Evolutionary conservation across 192 early-diverging fungal genomes (phyloP).

Genomic region (Coemansia sp.): DNA sequence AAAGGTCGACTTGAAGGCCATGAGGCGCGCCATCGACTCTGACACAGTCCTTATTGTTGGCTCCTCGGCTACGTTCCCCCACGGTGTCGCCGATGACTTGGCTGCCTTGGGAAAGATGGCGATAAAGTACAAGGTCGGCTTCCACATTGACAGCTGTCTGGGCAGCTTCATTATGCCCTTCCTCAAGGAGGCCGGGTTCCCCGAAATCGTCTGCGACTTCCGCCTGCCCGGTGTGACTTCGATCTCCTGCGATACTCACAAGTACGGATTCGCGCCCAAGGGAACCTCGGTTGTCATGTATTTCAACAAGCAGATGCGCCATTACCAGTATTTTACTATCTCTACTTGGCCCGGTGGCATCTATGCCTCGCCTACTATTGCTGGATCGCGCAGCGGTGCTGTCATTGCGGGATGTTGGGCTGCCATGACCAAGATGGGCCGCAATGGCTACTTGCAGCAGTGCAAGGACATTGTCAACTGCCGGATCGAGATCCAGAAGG

Average conservation of each 20-base stretch:
- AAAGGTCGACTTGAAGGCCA: conserved; percentile 74
- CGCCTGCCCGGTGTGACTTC: conserved; percentile 90
- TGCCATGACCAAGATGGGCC: conserved; percentile 86
- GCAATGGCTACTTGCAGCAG: conserved; percentile 81
- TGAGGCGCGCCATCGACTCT: conserved; percentile 81
- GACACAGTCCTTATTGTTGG: conserved; percentile 93
- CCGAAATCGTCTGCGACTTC: conserved; percentile 82
- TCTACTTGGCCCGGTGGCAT: conserved; percentile 96
- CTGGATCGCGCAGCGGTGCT: conserved; percentile 88
- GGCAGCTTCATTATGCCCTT: conserved; percentile 96
- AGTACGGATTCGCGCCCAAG: conserved; percentile 99
- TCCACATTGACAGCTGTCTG: conserved; percentile 97
- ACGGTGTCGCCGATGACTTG: conserved; percentile 93
- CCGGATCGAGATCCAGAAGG: conserved; percentile 66
- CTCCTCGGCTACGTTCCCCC: conserved; percentile 91
- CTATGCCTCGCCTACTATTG: conserved; percentile 90
- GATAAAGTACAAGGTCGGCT: conserved; percentile 75
- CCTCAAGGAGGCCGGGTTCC: conserved; percentile 91
- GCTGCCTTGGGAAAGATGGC: conserved; percentile 77
- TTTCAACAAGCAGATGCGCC: conserved; percentile 71
- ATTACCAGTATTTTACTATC: conserved; percentile 91
- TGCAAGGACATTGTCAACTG: conserved; percentile 80
- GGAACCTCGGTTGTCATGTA: conserved; percentile 97
- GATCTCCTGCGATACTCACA: conserved; percentile 97
- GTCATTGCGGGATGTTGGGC: conserved; percentile 97